Conservation (phyloP, 1,284 basidiomycete species). For the Puccinia horiana region DNA sequence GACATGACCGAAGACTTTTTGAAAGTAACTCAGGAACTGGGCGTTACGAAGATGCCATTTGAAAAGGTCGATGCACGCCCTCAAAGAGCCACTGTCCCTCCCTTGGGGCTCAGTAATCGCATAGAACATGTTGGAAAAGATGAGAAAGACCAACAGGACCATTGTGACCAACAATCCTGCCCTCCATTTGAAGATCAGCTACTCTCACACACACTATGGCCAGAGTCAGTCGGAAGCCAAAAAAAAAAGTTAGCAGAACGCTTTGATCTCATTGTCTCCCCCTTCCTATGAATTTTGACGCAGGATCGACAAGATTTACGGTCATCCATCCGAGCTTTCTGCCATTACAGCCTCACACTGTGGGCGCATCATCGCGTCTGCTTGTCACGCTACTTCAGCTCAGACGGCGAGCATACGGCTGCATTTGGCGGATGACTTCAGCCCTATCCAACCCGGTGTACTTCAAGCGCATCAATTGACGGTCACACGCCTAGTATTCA, state of each 20-base stretch:
- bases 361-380: conserved; percentile 77
- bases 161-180: conserved; percentile 55
- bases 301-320: conserved; percentile 84
- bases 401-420: conserved; percentile 88
- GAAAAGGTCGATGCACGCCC: conserved; percentile 63
- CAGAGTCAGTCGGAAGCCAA: conserved; percentile 62
- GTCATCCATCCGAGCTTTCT: conserved; percentile 94
- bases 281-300: not conserved
- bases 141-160: conserved; percentile 18
- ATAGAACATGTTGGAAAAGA: conserved; percentile 64
- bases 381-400: conserved; percentile 80
- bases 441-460: conserved; percentile 67
- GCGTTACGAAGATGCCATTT: conserved; percentile 50
- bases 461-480: conserved; percentile 83
- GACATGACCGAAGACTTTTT: conserved; percentile 81
- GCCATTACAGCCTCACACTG: conserved; percentile 72
- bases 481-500: conserved; percentile 85
- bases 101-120: conserved; percentile 73
- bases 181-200: conserved; percentile 79
- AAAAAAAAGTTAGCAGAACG: not conserved
- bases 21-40: conserved; percentile 61
- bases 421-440: conserved; percentile 70
- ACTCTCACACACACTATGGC: conserved; percentile 85
- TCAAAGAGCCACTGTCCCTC: conserved; percentile 71
- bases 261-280: not conserved